Evolutionary conservation across 2,329 filamentous ascomycete genomes (phyloP).

Genomic region (Zymoseptoria crescenta): DNA sequence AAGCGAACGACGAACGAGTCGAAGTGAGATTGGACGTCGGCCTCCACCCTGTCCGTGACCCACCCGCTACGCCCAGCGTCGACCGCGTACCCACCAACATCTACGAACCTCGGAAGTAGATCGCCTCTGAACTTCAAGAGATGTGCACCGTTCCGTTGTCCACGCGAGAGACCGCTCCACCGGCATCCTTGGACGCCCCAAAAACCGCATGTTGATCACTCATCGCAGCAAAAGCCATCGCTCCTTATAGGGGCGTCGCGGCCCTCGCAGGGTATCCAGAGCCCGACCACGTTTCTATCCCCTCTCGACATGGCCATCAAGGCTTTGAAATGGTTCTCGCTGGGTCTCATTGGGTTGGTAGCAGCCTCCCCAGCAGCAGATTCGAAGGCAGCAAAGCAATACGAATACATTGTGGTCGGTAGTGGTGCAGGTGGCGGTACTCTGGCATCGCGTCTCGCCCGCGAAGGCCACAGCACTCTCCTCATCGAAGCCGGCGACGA

Average conservation of each 20-base stretch:
- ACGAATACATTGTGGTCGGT: slow-evolving; percentile 54
- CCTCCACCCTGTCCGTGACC: background rate
- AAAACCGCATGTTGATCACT: background rate
- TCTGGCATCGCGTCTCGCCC: slow-evolving; percentile 49
- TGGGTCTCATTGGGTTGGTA: background rate
- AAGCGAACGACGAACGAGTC: background rate
- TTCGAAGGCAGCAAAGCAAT: background rate
- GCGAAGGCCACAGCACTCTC: slow-evolving; percentile 51
- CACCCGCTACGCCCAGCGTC: background rate
- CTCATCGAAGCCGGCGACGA: slow-evolving; percentile 55
- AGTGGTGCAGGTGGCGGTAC: slow-evolving; percentile 54
- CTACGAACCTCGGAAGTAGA: too few species aligned
- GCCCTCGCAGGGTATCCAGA: too few species aligned
- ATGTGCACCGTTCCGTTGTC: background rate
- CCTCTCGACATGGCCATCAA: background rate
- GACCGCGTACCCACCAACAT: background rate
- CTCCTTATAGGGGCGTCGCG: background rate
- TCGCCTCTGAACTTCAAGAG: background rate
- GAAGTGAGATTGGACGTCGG: background rate
- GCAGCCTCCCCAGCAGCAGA: background rate
- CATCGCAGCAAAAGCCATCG: background rate
- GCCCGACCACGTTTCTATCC: background rate
- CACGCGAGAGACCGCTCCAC: background rate
- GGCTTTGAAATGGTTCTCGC: background rate
- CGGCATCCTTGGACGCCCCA: background rate